Percentiles rank a stretch among this genome's conserved stretches.
Evolutionary conservation across 139 green algal genomes (phyloP).

Genomic region (Chlorella sp.): DNA sequence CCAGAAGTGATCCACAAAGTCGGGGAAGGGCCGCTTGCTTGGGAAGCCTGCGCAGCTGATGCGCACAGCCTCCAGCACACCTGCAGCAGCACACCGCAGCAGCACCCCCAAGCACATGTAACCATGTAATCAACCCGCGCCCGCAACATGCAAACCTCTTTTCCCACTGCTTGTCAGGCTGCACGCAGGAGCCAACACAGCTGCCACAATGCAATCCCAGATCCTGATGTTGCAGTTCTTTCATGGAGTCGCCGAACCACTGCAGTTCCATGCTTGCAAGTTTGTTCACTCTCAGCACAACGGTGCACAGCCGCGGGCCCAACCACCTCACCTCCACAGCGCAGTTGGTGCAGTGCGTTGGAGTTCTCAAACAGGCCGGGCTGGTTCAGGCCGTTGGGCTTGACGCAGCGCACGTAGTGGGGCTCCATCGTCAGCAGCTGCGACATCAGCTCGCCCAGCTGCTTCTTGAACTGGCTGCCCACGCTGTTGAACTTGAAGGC

Average conservation of each 20-base stretch:
- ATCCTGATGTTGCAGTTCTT: no score
- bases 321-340: conserved; percentile 83
- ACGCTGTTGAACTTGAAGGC: conserved; percentile 86
- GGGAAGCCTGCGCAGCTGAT: conserved; percentile 95
- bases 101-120: no score
- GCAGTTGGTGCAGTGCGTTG: conserved; percentile 95
- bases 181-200: no score
- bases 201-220: no score
- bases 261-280: no score
- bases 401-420: conserved; percentile 99
- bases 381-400: conserved; percentile 87
- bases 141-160: no score
- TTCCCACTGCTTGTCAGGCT: no score
- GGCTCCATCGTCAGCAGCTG: conserved; percentile 87
- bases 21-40: conserved; percentile 73
- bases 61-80: conserved; percentile 95
- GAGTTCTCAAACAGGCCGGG: conserved; percentile 82
- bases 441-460: conserved; percentile 93
- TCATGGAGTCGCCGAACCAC: no score
- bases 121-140: no score
- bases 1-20: conserved; percentile 96
- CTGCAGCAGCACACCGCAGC: no score
- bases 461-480: conserved; percentile 89
- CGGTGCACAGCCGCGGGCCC: no score
- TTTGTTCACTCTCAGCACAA: no score